Base-by-base conservation (phyloP, 2,329 filamentous ascomycete genomes). In the Ceratocystis colombiana region DNA sequence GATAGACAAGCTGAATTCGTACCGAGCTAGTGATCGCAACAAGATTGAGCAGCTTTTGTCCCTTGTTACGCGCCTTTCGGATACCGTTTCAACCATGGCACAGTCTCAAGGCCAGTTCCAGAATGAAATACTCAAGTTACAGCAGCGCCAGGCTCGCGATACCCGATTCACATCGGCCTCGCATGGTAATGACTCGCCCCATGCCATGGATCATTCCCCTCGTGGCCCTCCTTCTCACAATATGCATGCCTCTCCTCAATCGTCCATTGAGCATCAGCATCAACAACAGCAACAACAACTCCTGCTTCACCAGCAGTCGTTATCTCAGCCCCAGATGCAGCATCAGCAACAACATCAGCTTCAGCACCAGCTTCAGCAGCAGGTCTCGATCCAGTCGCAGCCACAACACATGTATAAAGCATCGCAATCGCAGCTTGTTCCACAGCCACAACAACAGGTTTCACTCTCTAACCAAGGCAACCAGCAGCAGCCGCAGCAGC, bases 21-120 rank as follows among this genome's bases (percentile, higher is more conserved):
- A 81, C 65, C 78, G 79, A 37, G 73, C 73, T 5, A 76, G 77
- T 2, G 82, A 85, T 66, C 77, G 75, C 64, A 77, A 79, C 70
- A 91, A 91, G 80, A 87, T 92, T 67, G 84, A 88, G 65, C 83
- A 89, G 71, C 79, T 93, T n/a, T 80, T 86, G 6, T 80, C 81
- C 15, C 80, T 89, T 37, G 84, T 90, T 3, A 82, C 81, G 41
- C 82, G 83, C 28, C 79, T 92, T 67, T 83, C 85, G 2, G 84
- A 87, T 69, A 89, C 86, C 57, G 80, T 93, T 28, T 83, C 84
- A 48, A 82, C 82, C 12, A 86, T 93, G 85, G 85, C 85, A 4
- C 76, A 83, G 4, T 81, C 82, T 1, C 88, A 92, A 75, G 76
- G 82, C 3, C 82, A 88, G 66, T 84, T 90, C 70, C 88, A 91